Base-by-base conservation (phyloP, 1,284 basidiomycete genomes). In the Golubevia sp. region DNA sequence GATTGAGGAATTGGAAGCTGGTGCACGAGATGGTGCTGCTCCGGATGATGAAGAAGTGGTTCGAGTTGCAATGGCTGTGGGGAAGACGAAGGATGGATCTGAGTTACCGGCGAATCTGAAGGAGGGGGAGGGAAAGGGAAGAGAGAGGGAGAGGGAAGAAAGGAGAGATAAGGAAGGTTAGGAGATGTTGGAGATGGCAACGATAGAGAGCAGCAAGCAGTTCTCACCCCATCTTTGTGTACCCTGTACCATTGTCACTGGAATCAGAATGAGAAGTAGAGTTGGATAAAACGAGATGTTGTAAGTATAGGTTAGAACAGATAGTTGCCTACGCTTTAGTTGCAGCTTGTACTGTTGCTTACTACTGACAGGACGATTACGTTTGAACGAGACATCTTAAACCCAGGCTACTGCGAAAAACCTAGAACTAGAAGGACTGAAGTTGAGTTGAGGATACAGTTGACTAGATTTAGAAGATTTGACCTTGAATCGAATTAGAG, bases 231-330 rank as follows among this genome's bases (percentile, higher is more conserved):
- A 97, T 91, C 89, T 98, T 98, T 24, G 94, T 96, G 86, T 89
- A 97, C 20, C 96, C 96, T 55, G 95, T 98, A 62, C 96, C 96
- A 88, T 97, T 97, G 87, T 98, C 95, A 81, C 93, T 94, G 74
- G n/a, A n/a, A n/a, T n/a, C n/a, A n/a, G n/a, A n/a, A n/a, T n/a
- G n/a, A n/a, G n/a, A n/a, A n/a, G n/a, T n/a, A n/a, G n/a, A 74
- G 56, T 1, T 70, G 72, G 1, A 72, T 8, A 56, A 74, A 72
- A 2, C 72, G 63, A 2, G 67, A 49, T 0, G 69, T 66, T 1
- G 67, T 72, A 0, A 72, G 48, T 3, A 70, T 67, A 0, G 70
- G n/a, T n/a, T n/a, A n/a, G n/a, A n/a, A n/a, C n/a, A n/a, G n/a
- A n/a, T n/a, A n/a, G n/a, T n/a, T n/a, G n/a, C n/a, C n/a, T n/a